Conservation (phyloP, 495 filamentous ascomycete species). For the Xylaria venustula region DNA sequence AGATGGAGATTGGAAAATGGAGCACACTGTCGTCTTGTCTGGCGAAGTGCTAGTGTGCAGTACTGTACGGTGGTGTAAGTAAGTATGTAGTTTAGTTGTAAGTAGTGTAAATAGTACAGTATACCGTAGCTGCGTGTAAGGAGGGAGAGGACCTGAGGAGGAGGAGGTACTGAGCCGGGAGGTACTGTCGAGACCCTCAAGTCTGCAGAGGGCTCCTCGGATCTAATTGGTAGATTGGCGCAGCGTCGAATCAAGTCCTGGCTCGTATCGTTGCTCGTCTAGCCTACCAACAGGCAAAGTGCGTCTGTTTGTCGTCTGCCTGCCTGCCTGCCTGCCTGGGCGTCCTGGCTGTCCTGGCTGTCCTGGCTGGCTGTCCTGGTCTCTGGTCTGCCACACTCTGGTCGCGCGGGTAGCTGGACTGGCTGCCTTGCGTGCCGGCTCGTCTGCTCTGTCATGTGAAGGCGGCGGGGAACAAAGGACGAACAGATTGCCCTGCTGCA, state of each 20-base stretch:
- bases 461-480: background rate
- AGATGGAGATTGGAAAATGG: too few species aligned
- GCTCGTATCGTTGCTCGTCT: conserved; percentile 5
- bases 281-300: background rate
- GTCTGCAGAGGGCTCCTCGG: conserved; percentile 26
- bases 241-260: conserved; percentile 17
- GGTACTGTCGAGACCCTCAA: too few species aligned
- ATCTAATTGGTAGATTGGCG: conserved; percentile 33
- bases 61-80: too few species aligned
- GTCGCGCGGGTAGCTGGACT: background rate
- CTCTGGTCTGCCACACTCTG: background rate
- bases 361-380: background rate
- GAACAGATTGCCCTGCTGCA: background rate
- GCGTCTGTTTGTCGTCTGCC: background rate
- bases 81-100: too few species aligned
- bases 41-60: background rate
- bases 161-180: too few species aligned
- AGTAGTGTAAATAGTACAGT: too few species aligned
- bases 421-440: background rate
- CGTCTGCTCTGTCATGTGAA: conserved; percentile 5
- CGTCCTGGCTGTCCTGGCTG: background rate
- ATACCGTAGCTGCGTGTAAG: too few species aligned
- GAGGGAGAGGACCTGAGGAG: too few species aligned
- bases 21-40: background rate
- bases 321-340: background rate